Base-by-base conservation (phyloP, 1,284 basidiomycete genomes). In the Gastroboletus turbinatus region DNA sequence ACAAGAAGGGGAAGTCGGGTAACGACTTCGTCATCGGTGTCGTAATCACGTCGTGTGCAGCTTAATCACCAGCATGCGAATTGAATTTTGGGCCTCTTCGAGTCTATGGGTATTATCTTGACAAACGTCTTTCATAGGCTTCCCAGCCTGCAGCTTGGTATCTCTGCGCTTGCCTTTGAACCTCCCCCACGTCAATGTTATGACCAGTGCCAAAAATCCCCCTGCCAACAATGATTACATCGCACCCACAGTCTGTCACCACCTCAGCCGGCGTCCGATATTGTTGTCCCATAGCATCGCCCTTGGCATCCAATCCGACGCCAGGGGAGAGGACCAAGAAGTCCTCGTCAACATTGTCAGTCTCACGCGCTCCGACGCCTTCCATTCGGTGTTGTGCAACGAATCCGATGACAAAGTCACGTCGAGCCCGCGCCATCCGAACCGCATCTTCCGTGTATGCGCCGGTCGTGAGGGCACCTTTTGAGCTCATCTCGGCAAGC, bases 171-270 rank as follows among this genome's bases (percentile, higher is more conserved):
- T 94, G 90, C 43, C 76, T 76, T 61, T 78, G 77, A 40, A 90
- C 85, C 54, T 80, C 77, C 30, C 81, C 78, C 43, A 87, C 82
- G 21, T 82, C 77, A 16, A 83, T 76, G 9, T 83, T 78, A 42
- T 82, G 76, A 39, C 85, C 83, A 57, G 84, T 84, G 17, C 93
- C 94, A 73, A 98, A 97, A 50, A 99, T 90, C 0, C 96, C 97
- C 55, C 97, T 79, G 16, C 97, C 97, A 38, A 99, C 97, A 61
- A 99, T 99, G 69, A 99, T 99, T 29, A 99, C 84, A 76, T 99
- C 97, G 71, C 93, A 94, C n/a, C 94, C 96, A 44, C 83, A 85
- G 49, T 91, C 84, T 36, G 83, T 72, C 17, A 99, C 78, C 23
- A 97, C 96, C 71, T 96, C 81, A 35, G 83, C 76, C 1, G 97